phyloP scores from a whole-genome alignment of 2,329 filamentous ascomycete genomes.

The Myriosclerotinia curreyana region DNA sequence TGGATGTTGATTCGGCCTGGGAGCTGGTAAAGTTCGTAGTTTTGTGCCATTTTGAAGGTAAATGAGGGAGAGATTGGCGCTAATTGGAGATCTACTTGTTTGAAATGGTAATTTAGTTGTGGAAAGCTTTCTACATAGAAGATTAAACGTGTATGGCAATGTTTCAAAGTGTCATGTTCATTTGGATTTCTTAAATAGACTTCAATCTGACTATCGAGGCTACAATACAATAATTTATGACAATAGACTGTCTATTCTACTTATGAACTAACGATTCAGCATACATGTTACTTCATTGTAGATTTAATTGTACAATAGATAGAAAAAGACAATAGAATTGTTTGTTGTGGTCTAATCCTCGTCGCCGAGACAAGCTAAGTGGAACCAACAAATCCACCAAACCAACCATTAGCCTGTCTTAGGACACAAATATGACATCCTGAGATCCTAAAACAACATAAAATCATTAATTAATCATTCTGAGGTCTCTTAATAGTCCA shows the following conservation, averaged over 20 bases:
- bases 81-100: fast-evolving
- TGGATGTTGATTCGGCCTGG: not conserved
- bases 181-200: not conserved
- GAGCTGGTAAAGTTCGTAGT: not conserved
- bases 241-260: not conserved
- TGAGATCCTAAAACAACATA: not conserved
- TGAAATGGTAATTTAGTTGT: no score
- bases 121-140: not conserved
- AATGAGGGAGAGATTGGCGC: fast-evolving
- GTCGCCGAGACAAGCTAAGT: not conserved
- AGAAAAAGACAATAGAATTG: no score
- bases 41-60: not conserved
- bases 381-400: not conserved
- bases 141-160: fast-evolving
- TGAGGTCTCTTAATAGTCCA: not conserved
- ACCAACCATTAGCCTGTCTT: not conserved
- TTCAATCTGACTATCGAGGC: fast-evolving
- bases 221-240: fast-evolving
- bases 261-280: fast-evolving
- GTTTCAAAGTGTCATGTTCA: not conserved
- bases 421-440: not conserved
- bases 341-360: not conserved
- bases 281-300: fast-evolving
- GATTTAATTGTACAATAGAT: not conserved
- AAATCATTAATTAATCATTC: fast-evolving